A percentile compares a stretch with the other conserved stretches of the same genome.
Evolutionary conservation across 1,284 basidiomycete species (phyloP).

Genomic region (Apiotrichum veenhuisii): DNA sequence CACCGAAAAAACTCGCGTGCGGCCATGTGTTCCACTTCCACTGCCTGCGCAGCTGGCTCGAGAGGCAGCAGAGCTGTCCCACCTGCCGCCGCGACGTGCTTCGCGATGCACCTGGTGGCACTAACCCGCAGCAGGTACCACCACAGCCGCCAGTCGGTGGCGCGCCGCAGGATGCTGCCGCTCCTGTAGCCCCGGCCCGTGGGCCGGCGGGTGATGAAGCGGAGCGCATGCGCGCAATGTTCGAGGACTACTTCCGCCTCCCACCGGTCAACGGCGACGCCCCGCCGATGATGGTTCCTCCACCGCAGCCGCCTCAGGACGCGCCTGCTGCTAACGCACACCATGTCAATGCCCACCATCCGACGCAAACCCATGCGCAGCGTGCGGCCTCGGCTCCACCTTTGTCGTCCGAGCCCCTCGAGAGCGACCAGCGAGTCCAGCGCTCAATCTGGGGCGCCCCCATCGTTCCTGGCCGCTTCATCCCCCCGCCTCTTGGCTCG

Average conservation of each 20-base stretch:
- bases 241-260: conserved; percentile 39
- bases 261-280: conserved; percentile 24
- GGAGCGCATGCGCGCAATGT: conserved; percentile 26
- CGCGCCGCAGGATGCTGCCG: neutral
- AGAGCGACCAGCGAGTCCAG: conserved; percentile 28
- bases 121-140: neutral
- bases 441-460: conserved; percentile 44
- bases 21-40: conserved; percentile 98
- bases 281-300: conserved; percentile 16
- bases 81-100: conserved; percentile 90
- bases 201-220: conserved; percentile 21
- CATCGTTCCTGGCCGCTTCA: conserved; percentile 38
- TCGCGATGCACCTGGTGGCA: conserved; percentile 48
- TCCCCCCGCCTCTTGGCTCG: conserved; percentile 33
- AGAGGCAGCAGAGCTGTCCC: conserved; percentile 86
- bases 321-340: neutral
- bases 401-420: conserved; percentile 7
- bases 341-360: too few species aligned
- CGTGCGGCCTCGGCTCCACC: neutral
- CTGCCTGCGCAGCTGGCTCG: conserved; percentile 94
- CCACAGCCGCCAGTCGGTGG: neutral
- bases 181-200: conserved; percentile 49
- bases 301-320: neutral
- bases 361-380: neutral
- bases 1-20: conserved; percentile 92